Base-by-base conservation (phyloP, 1,284 basidiomycete genomes). In the Ceratobasidium sp. region DNA sequence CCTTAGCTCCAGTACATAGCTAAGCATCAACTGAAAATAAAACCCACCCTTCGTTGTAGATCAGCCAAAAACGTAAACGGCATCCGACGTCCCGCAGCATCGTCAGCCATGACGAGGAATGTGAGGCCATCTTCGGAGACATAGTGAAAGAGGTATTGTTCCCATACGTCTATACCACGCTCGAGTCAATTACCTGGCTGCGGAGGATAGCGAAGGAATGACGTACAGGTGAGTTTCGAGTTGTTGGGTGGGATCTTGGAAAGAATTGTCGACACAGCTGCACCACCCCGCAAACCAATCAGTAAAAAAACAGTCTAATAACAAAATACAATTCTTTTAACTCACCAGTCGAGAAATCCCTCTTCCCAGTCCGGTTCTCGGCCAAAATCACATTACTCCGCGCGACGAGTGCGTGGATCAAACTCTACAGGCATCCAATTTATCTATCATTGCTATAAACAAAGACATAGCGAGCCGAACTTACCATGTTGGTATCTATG, bases 91-190 rank as follows among this genome's bases (percentile, higher is more conserved):
- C 96, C 96, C 48, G 93, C 95, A 50, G 93, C 90, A 83, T 97
- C 96, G 83, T 98, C 95, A 20, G 95, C 94, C 91, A 99, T 96
- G 75, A 97, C 95, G 70, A 99, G 90, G 85, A 94, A 98, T 61
- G 93, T 92, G 83, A 94, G 91, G 0, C 94, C 94, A 44, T 91
- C 92, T 79, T 96, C 94, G 10, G 94, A 94, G 80, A 97, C 90
- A 85, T 99, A 99, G 86, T 99, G 97, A 83, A 99, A 98, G 40
- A 98, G 88, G 84, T 95, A 97, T 85, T 97, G 92, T 84, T 98
- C 95, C 95, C 95, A 96, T 69, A 94, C 95, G 87, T 97, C 87
- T 87, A 77, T 38, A 20, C 3, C 42, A 23, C 26, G 26, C 56
- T 42, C 65, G 42, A 62, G 69, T 40, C 15, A 23, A 48, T 42